Evolutionary conservation across 441 rosid species (phyloP), one percentile per base, ranked within the genome.

Genomic region (Erysimum pusillum): DNA sequence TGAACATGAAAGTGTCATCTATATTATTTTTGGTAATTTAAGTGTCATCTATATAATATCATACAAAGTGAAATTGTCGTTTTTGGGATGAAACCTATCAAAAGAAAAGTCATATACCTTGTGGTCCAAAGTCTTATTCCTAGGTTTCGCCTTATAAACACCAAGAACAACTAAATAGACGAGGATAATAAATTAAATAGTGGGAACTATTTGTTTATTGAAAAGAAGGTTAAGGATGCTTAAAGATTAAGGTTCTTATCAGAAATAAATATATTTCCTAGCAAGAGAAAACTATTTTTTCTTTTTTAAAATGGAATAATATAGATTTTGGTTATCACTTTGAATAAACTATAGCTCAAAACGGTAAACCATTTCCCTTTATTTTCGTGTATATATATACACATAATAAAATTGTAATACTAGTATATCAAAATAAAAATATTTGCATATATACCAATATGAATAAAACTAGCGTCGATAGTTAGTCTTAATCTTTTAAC

Each of bases 71-170:
- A 67, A 39, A 22, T 58, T 48, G 12, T 59, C 2, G 25, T 57
- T 46, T 59, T 22, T 25, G 12, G n/a, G 38, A 41, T 75, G 46
- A 58, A 67, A 58, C 18, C 11, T 67, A 61, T 20, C 42, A 52
- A 61, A 18, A 53, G 48, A 69, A 49, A 49, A 75, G 31, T 46
- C 60, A 28, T 34, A 48, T 18, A 11, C 20, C 11, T 7, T 75
- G 39, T 67, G 70, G 75, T 54, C 59, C 65, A 69, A 54, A 63
- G 58, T 46, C 75, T 34, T 35, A 45, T 49, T 63, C 62, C 60
- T 71, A 71, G 62, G 76, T 77, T 77, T 63, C 22, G 46, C 45
- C 52, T 48, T 57, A 38, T 22, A 45, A 77, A 65, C n/a, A 71
- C 48, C 10, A 76, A 63, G n/a, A 49, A 36, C 22, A 68, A 41